Evolutionary conservation across 768 basidiomycete genomes (phyloP).

Genomic region (Leccinellum albellum): DNA sequence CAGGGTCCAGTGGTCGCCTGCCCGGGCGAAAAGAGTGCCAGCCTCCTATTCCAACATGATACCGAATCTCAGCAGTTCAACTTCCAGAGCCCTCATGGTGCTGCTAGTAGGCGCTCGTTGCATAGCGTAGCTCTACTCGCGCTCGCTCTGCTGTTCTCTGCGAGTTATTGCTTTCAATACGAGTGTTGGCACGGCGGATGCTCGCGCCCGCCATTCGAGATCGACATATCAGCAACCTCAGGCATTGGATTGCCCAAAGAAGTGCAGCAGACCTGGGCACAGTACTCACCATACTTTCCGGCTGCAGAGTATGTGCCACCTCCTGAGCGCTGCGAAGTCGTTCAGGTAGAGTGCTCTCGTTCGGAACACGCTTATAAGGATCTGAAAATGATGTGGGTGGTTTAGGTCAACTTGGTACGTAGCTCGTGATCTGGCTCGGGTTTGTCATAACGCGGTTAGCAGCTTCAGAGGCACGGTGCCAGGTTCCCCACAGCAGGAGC

Average conservation of each 20-base stretch:
- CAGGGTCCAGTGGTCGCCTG: background rate
- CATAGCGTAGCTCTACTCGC: slow-evolving; percentile 4
- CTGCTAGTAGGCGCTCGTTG: slow-evolving; percentile 1
- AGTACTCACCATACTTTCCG: slow-evolving; percentile 60
- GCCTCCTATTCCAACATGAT: background rate
- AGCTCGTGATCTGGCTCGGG: no score
- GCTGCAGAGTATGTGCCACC: slow-evolving; percentile 42
- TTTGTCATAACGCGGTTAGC: slow-evolving; percentile 1
- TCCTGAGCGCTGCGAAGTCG: slow-evolving; percentile 47
- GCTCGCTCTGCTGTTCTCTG: slow-evolving; percentile 14
- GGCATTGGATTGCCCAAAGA: slow-evolving; percentile 15
- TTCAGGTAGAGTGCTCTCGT: slow-evolving; percentile 42
- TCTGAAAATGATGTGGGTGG: background rate
- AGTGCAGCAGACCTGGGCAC: slow-evolving; percentile 46
- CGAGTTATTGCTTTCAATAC: slow-evolving; percentile 10
- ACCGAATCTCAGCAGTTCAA: background rate
- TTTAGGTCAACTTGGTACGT: slow-evolving; percentile 31
- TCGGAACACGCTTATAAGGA: background rate
- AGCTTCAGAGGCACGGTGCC: slow-evolving; percentile 82
- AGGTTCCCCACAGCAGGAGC: slow-evolving; percentile 65
- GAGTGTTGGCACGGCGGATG: slow-evolving; percentile 4
- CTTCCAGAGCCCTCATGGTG: background rate
- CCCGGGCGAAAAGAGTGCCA: background rate
- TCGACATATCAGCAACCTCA: background rate
- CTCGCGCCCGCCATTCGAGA: background rate